These are phyloP conservation scores for Chaetomiaceae sp. DNA, from an alignment of 2,329 filamentous ascomycete species.

Conservation along the genomic window DNA sequence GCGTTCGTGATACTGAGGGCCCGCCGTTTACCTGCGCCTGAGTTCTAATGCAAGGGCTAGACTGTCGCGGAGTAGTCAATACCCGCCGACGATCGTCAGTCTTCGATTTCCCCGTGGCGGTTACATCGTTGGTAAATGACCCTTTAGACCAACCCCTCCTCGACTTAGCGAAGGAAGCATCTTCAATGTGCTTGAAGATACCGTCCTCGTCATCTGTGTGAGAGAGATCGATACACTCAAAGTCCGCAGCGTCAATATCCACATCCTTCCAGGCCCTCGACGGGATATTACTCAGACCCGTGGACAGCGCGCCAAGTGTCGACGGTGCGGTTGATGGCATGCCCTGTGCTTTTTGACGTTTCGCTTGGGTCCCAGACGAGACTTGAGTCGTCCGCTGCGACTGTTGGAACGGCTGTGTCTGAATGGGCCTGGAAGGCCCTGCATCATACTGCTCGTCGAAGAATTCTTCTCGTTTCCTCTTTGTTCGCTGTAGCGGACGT, in stretches of 20 bases:
- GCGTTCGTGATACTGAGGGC: background rate
- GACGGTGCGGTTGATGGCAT: background rate
- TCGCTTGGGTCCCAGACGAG: background rate
- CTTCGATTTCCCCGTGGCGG: too few species aligned
- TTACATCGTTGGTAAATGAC: background rate
- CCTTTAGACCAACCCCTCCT: background rate
- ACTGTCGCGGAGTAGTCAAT: background rate
- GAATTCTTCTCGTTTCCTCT: slow-evolving; percentile 26
- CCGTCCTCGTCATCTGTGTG: slow-evolving; percentile 8
- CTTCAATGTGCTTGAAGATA: background rate
- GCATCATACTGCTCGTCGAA: slow-evolving; percentile 16
- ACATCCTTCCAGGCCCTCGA: background rate
- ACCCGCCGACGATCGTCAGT: too few species aligned
- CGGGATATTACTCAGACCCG: background rate
- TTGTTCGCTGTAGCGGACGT: slow-evolving; percentile 27
- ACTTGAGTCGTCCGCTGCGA: background rate
- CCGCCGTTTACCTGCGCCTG: too few species aligned
- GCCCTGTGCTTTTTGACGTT: background rate
- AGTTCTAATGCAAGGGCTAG: too few species aligned
- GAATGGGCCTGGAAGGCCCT: background rate
- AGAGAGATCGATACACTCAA: slow-evolving; percentile 20
- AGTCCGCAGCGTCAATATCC: slow-evolving; percentile 4
- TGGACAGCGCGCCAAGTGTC: background rate
- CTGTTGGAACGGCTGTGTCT: background rate
- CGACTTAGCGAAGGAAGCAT: background rate